phyloP scores from a whole-genome alignment of 176 grass and related monocot genomes.

The Oryza glaberrima region DNA sequence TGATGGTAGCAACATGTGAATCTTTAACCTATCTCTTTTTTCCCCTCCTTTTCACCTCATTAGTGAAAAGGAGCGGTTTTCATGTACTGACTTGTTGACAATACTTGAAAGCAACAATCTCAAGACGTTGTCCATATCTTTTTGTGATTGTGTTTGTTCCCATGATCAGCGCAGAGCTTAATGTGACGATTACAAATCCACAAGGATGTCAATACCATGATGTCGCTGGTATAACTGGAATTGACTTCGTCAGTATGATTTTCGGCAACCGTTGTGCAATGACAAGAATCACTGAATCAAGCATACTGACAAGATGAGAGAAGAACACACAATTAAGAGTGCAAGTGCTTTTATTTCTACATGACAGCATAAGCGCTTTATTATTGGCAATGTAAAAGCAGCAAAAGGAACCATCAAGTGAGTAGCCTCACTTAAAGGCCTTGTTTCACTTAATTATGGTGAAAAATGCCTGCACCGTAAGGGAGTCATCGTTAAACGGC shows the following conservation, averaged over 20 bases:
- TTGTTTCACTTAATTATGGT: background rate
- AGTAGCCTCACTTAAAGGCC: too few species aligned
- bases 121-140: background rate
- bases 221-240: background rate
- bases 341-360: too few species aligned
- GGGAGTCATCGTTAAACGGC: too few species aligned
- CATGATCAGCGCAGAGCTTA: background rate
- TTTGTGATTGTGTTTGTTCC: background rate
- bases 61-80: slow-evolving; percentile 20
- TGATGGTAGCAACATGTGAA: background rate
- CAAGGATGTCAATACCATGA: background rate
- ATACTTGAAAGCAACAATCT: slow-evolving; percentile 6
- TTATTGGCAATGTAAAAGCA: too few species aligned
- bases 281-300: background rate
- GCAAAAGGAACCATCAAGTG: too few species aligned
- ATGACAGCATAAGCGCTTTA: too few species aligned
- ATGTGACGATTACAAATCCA: background rate
- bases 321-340: background rate
- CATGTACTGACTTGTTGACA: slow-evolving; percentile 25
- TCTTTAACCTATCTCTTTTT: background rate
- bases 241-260: background rate
- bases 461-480: background rate
- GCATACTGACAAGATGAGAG: background rate
- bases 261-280: background rate
- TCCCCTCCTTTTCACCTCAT: background rate